These are phyloP conservation scores for Cornus controversa DNA, from an alignment of 148 eudicot species.

Conservation along the genomic window DNA sequence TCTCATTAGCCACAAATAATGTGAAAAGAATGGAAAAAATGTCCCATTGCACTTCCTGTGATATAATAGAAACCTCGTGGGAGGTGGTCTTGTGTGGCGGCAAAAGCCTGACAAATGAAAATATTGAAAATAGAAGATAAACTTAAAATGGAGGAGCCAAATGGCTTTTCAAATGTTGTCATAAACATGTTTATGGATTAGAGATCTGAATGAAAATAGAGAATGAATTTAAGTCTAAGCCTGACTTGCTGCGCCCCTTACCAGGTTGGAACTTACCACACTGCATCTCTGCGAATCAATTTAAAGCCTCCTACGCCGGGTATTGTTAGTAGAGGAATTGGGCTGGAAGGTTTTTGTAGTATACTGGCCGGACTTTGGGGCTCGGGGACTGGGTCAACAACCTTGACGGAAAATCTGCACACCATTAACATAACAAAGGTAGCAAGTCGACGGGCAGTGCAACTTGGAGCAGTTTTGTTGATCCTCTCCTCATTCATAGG, in stretches of 20 bases:
- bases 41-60: not conserved
- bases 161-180: not conserved
- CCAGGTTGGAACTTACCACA: constrained; percentile 86
- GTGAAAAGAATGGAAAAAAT: not conserved
- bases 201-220: not conserved
- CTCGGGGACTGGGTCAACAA: constrained; percentile 85
- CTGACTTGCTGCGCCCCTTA: constrained; percentile 10
- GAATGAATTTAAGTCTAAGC: not conserved
- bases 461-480: constrained; percentile 72
- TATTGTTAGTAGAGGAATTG: constrained; percentile 83
- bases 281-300: constrained; percentile 59
- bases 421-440: constrained; percentile 75
- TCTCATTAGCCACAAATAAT: constrained; percentile 3
- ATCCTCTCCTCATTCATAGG: constrained; percentile 79
- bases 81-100: not conserved
- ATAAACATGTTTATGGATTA: not conserved
- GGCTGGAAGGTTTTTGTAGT: constrained; percentile 94
- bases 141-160: not conserved
- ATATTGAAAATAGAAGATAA: not conserved
- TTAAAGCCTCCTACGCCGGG: constrained; percentile 81
- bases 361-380: constrained; percentile 95
- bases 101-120: not conserved
- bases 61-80: not conserved
- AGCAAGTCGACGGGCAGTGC: constrained; percentile 70
- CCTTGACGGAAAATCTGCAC: constrained; percentile 81